Conservation (phyloP, 139 green algal species). For the Chlorella sp. region DNA sequence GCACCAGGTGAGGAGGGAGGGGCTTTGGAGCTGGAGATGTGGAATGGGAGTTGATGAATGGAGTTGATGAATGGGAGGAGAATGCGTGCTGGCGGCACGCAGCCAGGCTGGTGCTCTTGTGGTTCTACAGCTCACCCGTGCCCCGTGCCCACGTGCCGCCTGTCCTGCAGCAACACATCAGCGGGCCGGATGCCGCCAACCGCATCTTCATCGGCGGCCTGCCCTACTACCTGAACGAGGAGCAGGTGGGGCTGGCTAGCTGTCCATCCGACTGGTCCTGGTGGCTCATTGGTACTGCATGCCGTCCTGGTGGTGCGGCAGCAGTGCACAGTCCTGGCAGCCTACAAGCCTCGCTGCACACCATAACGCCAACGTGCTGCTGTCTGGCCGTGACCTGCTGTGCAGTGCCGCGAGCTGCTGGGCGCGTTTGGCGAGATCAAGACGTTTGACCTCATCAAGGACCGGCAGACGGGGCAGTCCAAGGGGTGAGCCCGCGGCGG, state of each 20-base stretch:
- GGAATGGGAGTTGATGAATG: background rate
- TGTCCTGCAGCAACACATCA: background rate
- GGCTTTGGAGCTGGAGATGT: background rate
- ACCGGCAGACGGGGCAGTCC: conserved; percentile 90
- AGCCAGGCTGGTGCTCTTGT: too few relatives aligned
- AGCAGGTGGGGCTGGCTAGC: conserved; percentile 40
- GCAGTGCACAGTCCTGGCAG: too few relatives aligned
- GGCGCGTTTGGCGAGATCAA: conserved; percentile 90
- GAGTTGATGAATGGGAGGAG: too few relatives aligned
- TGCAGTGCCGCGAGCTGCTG: conserved; percentile 93
- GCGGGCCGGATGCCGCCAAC: conserved; percentile 15
- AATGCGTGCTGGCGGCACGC: too few relatives aligned
- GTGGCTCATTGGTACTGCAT: too few relatives aligned
- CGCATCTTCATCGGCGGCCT: conserved; percentile 97
- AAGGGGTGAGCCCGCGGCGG: conserved; percentile 81
- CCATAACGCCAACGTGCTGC: too few relatives aligned
- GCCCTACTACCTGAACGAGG: conserved; percentile 96
- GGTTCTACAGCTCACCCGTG: too few relatives aligned
- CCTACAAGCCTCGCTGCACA: too few relatives aligned
- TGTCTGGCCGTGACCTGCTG: too few relatives aligned
- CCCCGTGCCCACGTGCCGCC: too few relatives aligned
- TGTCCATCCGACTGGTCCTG: too few relatives aligned
- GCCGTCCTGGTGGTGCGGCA: too few relatives aligned
- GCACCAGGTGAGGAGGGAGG: background rate
- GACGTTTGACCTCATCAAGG: conserved; percentile 94